Conservation (phyloP, 148 eudicot species). For the Rhododendron griersonianum region DNA sequence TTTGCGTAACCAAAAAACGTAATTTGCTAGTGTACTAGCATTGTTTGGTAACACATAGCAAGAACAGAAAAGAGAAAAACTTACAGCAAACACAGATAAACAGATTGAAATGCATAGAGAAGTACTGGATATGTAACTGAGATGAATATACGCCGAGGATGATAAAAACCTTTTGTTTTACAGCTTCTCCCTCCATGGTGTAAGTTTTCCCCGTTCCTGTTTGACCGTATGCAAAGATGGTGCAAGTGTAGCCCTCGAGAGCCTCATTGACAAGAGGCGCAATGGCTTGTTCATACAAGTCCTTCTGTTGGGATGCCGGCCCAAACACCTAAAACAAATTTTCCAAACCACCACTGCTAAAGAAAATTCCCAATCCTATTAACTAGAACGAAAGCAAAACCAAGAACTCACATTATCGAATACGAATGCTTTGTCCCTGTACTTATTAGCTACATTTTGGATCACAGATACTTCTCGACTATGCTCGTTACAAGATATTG, state of each 20-base stretch:
- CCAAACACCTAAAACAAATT: constrained; percentile 30
- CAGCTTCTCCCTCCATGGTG: constrained; percentile 38
- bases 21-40: background rate
- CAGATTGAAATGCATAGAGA: background rate
- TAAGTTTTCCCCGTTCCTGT: constrained; percentile 42
- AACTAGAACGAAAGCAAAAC: background rate
- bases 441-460: constrained; percentile 19
- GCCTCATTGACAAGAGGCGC: constrained; percentile 29
- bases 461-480: constrained; percentile 16
- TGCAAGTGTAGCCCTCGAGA: constrained; percentile 35
- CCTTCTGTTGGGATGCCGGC: constrained; percentile 23
- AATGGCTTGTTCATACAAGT: constrained; percentile 25
- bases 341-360: background rate
- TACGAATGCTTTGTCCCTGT: constrained; percentile 15
- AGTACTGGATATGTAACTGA: background rate
- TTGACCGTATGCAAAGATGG: constrained; percentile 34
- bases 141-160: background rate
- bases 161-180: constrained; percentile 13
- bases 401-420: constrained; percentile 27
- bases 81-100: background rate
- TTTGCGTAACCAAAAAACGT: background rate
- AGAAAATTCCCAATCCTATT: background rate
- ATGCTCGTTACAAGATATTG: constrained; percentile 25
- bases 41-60: background rate
- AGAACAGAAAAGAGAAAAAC: background rate